These are phyloP conservation scores for Rhododendron molle DNA, from an alignment of 148 eudicot species.

Conservation along the genomic window DNA sequence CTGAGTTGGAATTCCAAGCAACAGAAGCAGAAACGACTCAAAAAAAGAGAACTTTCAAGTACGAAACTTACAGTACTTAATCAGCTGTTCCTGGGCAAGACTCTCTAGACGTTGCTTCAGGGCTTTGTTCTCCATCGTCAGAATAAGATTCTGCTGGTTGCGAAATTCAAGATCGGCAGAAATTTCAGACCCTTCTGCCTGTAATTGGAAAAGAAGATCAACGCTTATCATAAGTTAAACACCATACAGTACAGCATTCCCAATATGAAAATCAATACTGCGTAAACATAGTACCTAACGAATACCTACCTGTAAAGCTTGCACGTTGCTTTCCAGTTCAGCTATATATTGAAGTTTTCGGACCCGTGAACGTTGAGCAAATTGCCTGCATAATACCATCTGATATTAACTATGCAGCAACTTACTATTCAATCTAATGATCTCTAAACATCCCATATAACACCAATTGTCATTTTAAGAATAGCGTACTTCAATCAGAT, in stretches of 20 bases:
- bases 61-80: slow-evolving; percentile 70
- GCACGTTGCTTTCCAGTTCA: slow-evolving; percentile 89
- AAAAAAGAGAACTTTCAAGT: neutral
- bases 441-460: neutral
- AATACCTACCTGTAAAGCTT: slow-evolving; percentile 69
- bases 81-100: slow-evolving; percentile 89
- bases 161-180: slow-evolving; percentile 96
- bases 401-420: neutral
- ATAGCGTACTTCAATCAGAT: neutral
- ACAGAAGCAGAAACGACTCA: neutral
- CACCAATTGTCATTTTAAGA: neutral
- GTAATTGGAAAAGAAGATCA: slow-evolving; percentile 15
- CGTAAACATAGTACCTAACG: neutral
- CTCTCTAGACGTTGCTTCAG: slow-evolving; percentile 84
- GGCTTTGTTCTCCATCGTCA: slow-evolving; percentile 96
- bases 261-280: neutral
- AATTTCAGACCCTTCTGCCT: slow-evolving; percentile 93
- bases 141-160: slow-evolving; percentile 86
- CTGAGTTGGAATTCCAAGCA: neutral
- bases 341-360: slow-evolving; percentile 96
- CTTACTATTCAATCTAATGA: neutral
- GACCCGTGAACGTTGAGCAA: slow-evolving; percentile 96
- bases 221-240: neutral
- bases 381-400: slow-evolving; percentile 60
- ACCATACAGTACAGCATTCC: neutral